These are phyloP conservation scores for Trametes sanguinea DNA, from an alignment of 768 basidiomycete genomes.

Conservation along the genomic window DNA sequence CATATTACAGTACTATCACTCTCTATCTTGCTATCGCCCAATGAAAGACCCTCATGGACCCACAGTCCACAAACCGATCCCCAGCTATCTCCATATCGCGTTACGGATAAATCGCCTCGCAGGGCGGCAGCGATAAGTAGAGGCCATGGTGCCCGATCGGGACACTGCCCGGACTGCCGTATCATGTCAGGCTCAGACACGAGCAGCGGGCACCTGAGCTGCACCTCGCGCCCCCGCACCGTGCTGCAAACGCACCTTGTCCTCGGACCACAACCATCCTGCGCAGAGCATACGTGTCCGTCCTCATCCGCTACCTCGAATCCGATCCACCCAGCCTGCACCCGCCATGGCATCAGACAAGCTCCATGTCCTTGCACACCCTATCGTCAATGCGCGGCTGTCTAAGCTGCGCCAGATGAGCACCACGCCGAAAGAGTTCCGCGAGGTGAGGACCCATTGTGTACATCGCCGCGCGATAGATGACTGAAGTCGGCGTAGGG, in stretches of 20 bases:
- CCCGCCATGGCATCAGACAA: conserved; percentile 35
- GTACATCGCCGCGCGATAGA: no score
- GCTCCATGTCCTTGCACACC: conserved; percentile 64
- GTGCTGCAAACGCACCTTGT: conserved; percentile 7
- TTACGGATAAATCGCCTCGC: not conserved
- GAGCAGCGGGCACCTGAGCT: conserved; percentile 4
- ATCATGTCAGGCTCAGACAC: conserved; percentile 9
- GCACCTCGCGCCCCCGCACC: not conserved
- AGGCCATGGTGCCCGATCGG: conserved; percentile 6
- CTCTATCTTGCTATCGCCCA: not conserved
- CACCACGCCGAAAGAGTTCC: conserved; percentile 73
- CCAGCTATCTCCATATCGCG: not conserved
- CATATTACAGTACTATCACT: no score
- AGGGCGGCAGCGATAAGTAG: not conserved
- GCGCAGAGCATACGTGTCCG: not conserved
- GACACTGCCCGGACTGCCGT: conserved; percentile 8
- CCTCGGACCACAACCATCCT: conserved; percentile 7
- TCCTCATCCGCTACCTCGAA: not conserved
- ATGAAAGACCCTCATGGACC: conserved; percentile 5
- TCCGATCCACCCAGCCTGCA: not conserved
- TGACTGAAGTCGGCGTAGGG: conserved; percentile 44
- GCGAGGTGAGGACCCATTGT: conserved; percentile 51
- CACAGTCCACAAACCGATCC: not conserved
- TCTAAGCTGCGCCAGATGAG: conserved; percentile 65
- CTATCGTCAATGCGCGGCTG: conserved; percentile 71